These are phyloP conservation scores for Pontederia crassipes DNA, from an alignment of 176 grass and related monocot genomes.

Conservation along the genomic window DNA sequence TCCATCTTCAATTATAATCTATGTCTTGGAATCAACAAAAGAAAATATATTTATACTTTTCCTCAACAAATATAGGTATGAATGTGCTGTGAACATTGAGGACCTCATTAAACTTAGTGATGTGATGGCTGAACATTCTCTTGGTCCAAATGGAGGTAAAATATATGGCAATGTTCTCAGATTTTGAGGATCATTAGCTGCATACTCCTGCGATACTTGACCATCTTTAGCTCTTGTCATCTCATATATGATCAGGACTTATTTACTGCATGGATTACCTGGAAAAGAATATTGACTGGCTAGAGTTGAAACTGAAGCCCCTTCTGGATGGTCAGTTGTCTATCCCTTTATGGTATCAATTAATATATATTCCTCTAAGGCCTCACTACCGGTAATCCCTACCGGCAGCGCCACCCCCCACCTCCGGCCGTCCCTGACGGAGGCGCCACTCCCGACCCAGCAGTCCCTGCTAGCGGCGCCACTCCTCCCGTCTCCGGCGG, in stretches of 20 bases:
- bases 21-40: not conserved
- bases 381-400: too few relatives aligned
- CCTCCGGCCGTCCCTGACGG: too few relatives aligned
- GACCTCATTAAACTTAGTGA: conserved; percentile 87
- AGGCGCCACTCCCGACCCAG: too few relatives aligned
- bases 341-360: not conserved
- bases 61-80: conserved; percentile 61
- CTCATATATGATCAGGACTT: conserved; percentile 46
- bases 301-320: conserved; percentile 74
- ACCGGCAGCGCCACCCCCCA: too few relatives aligned
- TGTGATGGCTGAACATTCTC: conserved; percentile 77
- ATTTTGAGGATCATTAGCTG: not conserved
- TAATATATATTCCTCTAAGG: too few relatives aligned
- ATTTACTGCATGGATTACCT: conserved; percentile 98
- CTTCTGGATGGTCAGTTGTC: conserved; percentile 61
- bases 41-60: conserved; percentile 5
- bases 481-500: too few relatives aligned
- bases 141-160: conserved; percentile 96
- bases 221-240: conserved; percentile 1
- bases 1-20: not conserved
- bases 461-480: too few relatives aligned
- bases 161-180: not conserved
- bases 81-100: conserved; percentile 83
- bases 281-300: conserved; percentile 96
- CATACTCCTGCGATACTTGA: not conserved